phyloP scores from a whole-genome alignment of 345 rosid species.

The Rhodamnia rubescens region DNA sequence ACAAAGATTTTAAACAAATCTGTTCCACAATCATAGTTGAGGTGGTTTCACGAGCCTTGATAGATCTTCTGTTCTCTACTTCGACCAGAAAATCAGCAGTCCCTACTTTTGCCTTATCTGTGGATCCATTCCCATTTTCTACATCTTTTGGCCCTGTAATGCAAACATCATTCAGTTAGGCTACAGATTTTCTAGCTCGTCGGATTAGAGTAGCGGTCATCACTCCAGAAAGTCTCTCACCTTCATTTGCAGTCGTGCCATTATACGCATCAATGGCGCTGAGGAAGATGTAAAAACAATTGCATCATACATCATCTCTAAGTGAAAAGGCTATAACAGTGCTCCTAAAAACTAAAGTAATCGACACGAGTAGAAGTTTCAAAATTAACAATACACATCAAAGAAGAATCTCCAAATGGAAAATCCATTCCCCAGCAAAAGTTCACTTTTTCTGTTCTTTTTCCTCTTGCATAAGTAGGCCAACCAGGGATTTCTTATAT shows the following conservation, averaged over 20 bases:
- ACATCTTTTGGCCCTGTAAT: slow-evolving; percentile 11
- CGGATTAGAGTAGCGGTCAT: not conserved
- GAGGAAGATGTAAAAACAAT: not conserved
- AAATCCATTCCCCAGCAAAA: not conserved
- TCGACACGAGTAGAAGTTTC: not conserved
- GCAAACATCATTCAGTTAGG: not conserved
- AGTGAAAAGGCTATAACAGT: not conserved
- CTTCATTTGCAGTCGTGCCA: not conserved
- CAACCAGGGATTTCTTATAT: not conserved
- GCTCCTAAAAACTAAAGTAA: not conserved
- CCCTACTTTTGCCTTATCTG: slow-evolving; percentile 38
- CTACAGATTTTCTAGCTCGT: not conserved
- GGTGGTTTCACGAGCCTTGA: slow-evolving; percentile 28
- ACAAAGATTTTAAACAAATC: not conserved
- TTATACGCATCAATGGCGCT: not conserved
- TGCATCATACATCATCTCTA: not conserved
- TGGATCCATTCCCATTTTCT: slow-evolving; percentile 18
- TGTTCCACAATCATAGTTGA: not conserved
- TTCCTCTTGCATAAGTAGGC: not conserved
- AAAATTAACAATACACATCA: not conserved
- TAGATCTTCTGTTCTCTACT: slow-evolving; percentile 60
- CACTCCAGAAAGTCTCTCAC: not conserved
- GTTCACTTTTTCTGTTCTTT: not conserved
- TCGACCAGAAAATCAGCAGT: slow-evolving; percentile 56
- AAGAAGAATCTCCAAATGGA: not conserved